Evolutionary conservation across 2,329 filamentous ascomycete species (phyloP), one percentile per base, ranked within the genome.

Genomic region (Tolypocladium tropicale): DNA sequence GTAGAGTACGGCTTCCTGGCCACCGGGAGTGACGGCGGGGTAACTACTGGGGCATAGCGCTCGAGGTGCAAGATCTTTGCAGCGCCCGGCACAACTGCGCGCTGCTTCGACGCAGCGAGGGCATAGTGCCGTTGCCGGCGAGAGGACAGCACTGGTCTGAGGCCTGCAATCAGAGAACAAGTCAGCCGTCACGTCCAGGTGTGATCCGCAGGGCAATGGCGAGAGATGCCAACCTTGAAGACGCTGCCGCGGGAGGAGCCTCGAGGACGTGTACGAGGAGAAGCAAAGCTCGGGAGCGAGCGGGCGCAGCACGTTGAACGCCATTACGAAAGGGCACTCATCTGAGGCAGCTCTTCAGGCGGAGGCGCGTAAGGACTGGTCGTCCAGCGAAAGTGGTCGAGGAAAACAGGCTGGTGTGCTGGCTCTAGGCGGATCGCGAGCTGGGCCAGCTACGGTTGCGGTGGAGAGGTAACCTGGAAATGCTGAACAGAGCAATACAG

Each of bases 111-210:
- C 34, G 65, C 60, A 30, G 62, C 59, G 23, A 64, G 56, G 23
- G 72, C 71, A 59, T 66, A 70, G 59, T 75, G 70, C 73, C 74
- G 76, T 59, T 72, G 68, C 54, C 68, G 68, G 43, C 67, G 66
- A 36, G 61, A 58, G 33, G 61, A 57, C 32, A 64, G 54, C 46
- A 63, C 56, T 6, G 58, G 55, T 49, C 53, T 58, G 48, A 56
- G 60, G 58, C 63, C 64, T 66, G 49, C 11, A 49, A 23, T 12
- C 18, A 10, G 18, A 21, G 28, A 33, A 5, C 9, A 33, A 32
- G 16, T 50, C 10, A 50, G 46, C 21, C 46, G 2, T 33, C 9
- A 28, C 46, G 25, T 18, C 6, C 10, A 28, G 10, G 21, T 28
- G 18, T 12, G n/a, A 11, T n/a, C n/a, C n/a, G n/a, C 28, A 21